Evolutionary conservation across 2,329 filamentous ascomycete genomes (phyloP).

Genomic region (Calcarisporium arbuscula): DNA sequence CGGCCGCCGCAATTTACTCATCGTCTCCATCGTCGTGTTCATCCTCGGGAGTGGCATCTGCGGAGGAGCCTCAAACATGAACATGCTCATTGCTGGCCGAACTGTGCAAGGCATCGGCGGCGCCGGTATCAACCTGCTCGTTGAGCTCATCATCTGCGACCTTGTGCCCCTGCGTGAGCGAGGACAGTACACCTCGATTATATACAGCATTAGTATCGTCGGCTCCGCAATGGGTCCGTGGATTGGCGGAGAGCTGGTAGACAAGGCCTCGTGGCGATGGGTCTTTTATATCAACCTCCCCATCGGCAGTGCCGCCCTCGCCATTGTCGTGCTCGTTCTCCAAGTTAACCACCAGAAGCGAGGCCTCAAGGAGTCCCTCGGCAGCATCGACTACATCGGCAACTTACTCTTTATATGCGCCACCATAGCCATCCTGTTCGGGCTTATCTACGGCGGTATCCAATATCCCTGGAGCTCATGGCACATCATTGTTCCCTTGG

Average conservation of each 20-base stretch:
- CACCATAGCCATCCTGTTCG: conserved; percentile 24
- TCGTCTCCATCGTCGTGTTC: conserved; percentile 39
- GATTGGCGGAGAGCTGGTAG: conserved; percentile 21
- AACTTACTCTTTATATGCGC: conserved; percentile 33
- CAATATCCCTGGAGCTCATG: conserved; percentile 33
- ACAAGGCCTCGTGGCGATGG: conserved; percentile 34
- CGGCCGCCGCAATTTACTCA: conserved; percentile 37
- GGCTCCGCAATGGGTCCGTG: conserved; percentile 27
- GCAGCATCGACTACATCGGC: conserved; percentile 38
- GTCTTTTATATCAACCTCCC: conserved; percentile 41
- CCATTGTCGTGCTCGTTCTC: conserved; percentile 28
- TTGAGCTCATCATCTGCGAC: conserved; percentile 31
- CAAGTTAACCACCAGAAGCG: conserved; percentile 19
- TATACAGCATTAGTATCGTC: conserved; percentile 23
- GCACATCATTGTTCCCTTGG: conserved; percentile 33
- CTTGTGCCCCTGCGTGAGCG: conserved; percentile 42
- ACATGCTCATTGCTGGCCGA: conserved; percentile 42
- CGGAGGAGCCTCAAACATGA: conserved; percentile 36
- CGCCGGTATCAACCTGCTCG: conserved; percentile 26
- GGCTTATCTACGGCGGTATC: conserved; percentile 38
- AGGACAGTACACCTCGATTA: conserved; percentile 30
- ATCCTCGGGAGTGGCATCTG: conserved; percentile 45
- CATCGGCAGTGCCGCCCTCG: conserved; percentile 25
- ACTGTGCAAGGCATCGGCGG: conserved; percentile 41
- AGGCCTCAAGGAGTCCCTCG: conserved; percentile 16